Conservation (phyloP, 768 basidiomycete genomes). For the Lenzites betulinus region DNA sequence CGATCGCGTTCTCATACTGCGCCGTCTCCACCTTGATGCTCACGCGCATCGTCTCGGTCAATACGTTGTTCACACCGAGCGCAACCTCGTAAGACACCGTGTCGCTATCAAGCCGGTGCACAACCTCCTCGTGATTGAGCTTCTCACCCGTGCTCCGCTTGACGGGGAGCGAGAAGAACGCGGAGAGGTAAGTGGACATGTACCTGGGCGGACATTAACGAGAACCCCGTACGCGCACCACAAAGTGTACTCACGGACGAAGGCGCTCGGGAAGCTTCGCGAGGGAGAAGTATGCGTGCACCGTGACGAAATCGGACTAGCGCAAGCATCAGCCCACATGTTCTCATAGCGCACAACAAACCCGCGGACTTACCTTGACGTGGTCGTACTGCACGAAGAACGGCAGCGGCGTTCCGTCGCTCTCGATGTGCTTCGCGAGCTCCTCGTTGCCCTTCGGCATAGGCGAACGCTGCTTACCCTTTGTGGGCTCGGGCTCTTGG, state of each 20-base stretch:
- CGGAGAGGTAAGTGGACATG: constrained; percentile 72
- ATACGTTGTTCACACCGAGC: constrained; percentile 61
- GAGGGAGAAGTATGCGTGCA: constrained; percentile 80
- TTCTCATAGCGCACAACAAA: not conserved
- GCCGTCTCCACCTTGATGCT: constrained; percentile 82
- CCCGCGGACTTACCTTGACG: constrained; percentile 61
- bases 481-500: constrained; percentile 55
- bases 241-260: constrained; percentile 58
- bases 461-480: constrained; percentile 41
- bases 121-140: constrained; percentile 85
- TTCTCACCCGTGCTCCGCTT: constrained; percentile 65
- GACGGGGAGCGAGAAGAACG: constrained; percentile 91
- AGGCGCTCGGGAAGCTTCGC: constrained; percentile 70
- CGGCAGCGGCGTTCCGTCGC: constrained; percentile 68
- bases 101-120: constrained; percentile 86
- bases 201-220: constrained; percentile 48
- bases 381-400: constrained; percentile 96
- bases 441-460: constrained; percentile 37
- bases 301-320: constrained; percentile 85
- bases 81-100: constrained; percentile 84
- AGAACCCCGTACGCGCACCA: not conserved
- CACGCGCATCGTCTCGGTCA: constrained; percentile 74
- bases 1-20: constrained; percentile 78
- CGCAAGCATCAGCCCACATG: not conserved
- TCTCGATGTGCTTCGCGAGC: constrained; percentile 62